Base-by-base conservation (phyloP, 1,284 basidiomycete species). In the Trametes pubescens region DNA sequence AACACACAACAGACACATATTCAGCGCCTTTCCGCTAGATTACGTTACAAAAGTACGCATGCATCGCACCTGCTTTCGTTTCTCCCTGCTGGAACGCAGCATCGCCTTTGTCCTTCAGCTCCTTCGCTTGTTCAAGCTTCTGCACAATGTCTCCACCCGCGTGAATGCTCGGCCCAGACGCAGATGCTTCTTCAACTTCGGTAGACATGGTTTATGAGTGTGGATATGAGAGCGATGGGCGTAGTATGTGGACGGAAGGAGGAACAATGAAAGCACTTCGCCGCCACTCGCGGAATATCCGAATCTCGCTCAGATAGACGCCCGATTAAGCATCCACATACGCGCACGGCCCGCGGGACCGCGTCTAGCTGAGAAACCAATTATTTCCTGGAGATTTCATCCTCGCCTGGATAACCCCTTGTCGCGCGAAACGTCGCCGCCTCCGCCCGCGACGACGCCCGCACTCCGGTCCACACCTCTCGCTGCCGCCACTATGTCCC, bases 61-160 rank as follows among this genome's bases (percentile, higher is more conserved):
- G 22, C 2, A n/a, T 65, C 85, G 61, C 69, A 92, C 91, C 92
- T 70, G 78, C 81, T 71, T 84, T 82, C 47, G 84, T 60, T 66
- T 92, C 83, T 18, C 87, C 89, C 10, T 76, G 74, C 74, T 90
- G 92, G 80, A 93, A 94, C 2, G 89, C 88, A 64, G 84, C 78
- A 80, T 94, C 92, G n/a, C 78, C 92, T 14, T 75, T 76, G n/a
- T 87, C 88, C 74, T 94, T 94, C 81, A 87, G 86, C 70, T 87
- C 78, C 74, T 82, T 87, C 37, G 89, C 91, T 0, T 78, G 84
- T 21, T 76, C 76, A 44, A 93, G 70, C 74, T 93, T 92, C 43
- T 76, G 70, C 59, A 81, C 66, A 13, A 77, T 68, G 59, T 75
- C 76, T 65, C 76, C 67, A 18, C 65, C 66, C 14, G 65, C 64